phyloP scores from a whole-genome alignment of 1,139 yeast species.

The Geotrichum phurueaensis region DNA sequence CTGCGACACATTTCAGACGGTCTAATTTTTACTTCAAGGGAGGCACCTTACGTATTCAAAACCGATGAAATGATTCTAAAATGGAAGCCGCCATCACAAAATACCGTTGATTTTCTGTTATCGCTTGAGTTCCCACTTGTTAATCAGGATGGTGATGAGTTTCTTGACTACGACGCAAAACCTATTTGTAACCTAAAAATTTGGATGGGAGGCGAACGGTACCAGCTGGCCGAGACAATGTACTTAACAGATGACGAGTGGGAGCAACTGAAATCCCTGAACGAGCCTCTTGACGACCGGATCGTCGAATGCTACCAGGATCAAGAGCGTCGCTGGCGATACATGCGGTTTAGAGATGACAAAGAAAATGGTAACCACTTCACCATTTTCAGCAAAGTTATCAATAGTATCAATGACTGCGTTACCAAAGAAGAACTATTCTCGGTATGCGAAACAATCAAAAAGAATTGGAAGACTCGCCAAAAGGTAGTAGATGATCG shows the following conservation, averaged over 20 bases:
- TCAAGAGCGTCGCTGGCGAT: constrained; percentile 65
- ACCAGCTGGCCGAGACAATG: constrained; percentile 63
- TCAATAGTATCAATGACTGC: constrained; percentile 80
- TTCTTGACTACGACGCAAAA: constrained; percentile 71
- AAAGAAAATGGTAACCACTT: constrained; percentile 82
- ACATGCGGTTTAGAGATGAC: constrained; percentile 88
- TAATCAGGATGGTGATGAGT: constrained; percentile 68
- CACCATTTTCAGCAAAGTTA: constrained; percentile 71
- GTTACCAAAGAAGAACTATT: constrained; percentile 72
- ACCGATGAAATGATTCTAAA: constrained; percentile 72
- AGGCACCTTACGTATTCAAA: constrained; percentile 79
- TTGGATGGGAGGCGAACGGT: constrained; percentile 72
- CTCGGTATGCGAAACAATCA: background rate
- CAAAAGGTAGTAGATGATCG: background rate
- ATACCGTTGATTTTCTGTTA: constrained; percentile 81
- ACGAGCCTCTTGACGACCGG: constrained; percentile 85
- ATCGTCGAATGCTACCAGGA: constrained; percentile 76
- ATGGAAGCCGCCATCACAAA: constrained; percentile 97
- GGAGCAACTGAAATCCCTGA: constrained; percentile 61
- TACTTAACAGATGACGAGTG: constrained; percentile 68
- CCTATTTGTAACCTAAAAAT: constrained; percentile 63
- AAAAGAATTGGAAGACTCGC: background rate
- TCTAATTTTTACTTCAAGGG: constrained; percentile 84
- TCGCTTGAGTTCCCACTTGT: constrained; percentile 59
- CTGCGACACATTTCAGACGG: constrained; percentile 92